Evolutionary conservation across 169 alveolate genomes (phyloP).

Genomic region (Eimeria brunetti): DNA sequence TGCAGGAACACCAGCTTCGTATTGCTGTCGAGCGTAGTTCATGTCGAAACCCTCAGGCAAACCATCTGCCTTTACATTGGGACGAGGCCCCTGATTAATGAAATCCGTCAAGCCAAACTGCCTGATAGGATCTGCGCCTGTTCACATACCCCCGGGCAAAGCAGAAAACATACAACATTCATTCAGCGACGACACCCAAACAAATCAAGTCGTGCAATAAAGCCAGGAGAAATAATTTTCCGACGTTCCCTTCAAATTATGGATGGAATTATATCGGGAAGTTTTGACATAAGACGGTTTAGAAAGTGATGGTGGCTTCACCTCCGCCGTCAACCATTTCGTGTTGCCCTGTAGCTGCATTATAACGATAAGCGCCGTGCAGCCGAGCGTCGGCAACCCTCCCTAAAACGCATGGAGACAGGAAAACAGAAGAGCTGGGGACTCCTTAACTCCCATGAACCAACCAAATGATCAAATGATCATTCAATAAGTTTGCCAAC

Average conservation of each 20-base stretch:
- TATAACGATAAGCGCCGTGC: slow-evolving; percentile 76
- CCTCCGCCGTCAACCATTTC: slow-evolving; percentile 74
- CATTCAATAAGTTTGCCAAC: too few relatives aligned
- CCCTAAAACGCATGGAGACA: slow-evolving; percentile 39
- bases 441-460: too few relatives aligned
- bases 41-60: slow-evolving; percentile 70
- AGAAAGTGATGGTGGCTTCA: background rate
- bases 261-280: too few relatives aligned
- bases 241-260: background rate
- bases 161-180: background rate
- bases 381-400: slow-evolving; percentile 37
- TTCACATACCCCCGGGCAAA: background rate
- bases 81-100: slow-evolving; percentile 44
- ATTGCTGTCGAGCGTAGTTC: slow-evolving; percentile 39
- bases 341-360: slow-evolving; percentile 60
- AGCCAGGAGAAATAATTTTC: background rate
- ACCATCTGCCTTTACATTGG: slow-evolving; percentile 53
- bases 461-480: too few relatives aligned
- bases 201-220: background rate
- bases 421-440: background rate
- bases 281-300: too few relatives aligned
- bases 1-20: slow-evolving; percentile 78
- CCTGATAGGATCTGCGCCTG: slow-evolving; percentile 40
- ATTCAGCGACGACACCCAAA: background rate
- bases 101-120: slow-evolving; percentile 54